Conservation (phyloP, 176 grass and related monocot species). For the Rhynchospora breviuscula region DNA sequence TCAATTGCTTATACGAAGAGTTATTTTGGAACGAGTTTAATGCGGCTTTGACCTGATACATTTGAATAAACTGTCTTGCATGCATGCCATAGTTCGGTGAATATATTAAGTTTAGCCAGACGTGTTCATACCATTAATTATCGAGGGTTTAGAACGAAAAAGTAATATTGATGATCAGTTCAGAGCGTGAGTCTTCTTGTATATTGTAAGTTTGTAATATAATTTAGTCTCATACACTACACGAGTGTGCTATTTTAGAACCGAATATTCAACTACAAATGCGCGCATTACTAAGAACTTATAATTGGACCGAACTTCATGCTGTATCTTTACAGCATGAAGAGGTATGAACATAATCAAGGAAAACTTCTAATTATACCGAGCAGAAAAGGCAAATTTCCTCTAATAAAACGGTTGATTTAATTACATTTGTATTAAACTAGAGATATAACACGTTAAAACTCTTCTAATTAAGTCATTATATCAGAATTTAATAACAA, state of each 20-base stretch:
- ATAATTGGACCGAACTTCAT: no score
- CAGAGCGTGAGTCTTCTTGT: not conserved
- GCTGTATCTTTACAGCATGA: no score
- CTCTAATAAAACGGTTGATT: no score
- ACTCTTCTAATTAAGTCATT: no score
- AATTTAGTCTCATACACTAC: not conserved
- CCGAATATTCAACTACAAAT: not conserved
- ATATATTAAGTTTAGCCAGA: not conserved
- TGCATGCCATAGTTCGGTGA: not conserved
- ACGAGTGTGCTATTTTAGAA: not conserved
- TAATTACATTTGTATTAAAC: no score
- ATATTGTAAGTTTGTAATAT: not conserved
- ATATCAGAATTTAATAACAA: no score
- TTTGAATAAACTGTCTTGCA: not conserved
- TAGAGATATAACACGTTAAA: no score
- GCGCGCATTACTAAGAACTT: no score
- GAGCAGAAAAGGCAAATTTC: no score
- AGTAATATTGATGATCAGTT: not conserved
- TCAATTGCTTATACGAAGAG: not conserved
- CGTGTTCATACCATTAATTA: not conserved
- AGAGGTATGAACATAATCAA: no score
- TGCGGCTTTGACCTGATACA: not conserved
- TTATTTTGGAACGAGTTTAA: not conserved
- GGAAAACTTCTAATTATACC: no score
- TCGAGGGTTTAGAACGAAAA: not conserved